These are phyloP conservation scores for Pichia kluyveri DNA, from an alignment of 805 yeast species.

Conservation along the genomic window DNA sequence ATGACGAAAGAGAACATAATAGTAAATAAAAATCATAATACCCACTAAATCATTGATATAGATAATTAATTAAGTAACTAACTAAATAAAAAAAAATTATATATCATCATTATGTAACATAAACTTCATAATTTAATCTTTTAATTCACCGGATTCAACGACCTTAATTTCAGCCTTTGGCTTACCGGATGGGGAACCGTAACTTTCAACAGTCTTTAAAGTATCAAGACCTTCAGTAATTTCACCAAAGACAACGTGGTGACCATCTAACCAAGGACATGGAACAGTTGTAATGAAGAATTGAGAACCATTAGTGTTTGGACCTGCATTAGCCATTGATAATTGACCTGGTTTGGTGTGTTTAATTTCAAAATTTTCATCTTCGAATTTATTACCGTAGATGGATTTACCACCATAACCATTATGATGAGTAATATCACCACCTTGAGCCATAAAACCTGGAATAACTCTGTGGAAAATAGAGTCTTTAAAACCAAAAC, in stretches of 20 bases:
- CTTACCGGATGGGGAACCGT: constrained; percentile 42
- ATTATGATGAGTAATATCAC: constrained; percentile 74
- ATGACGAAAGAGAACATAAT: constrained; percentile 18
- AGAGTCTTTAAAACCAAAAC: constrained; percentile 78
- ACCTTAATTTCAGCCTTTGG: constrained; percentile 40
- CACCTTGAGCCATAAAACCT: constrained; percentile 94
- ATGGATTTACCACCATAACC: constrained; percentile 91
- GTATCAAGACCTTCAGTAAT: constrained; percentile 77
- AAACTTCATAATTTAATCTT: constrained; percentile 12
- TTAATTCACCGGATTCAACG: constrained; percentile 51
- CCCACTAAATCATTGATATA: too few relatives aligned
- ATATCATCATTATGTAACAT: too few relatives aligned
- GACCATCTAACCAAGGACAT: constrained; percentile 85
- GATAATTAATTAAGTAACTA: neutral
- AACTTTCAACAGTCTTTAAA: constrained; percentile 73
- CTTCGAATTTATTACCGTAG: constrained; percentile 70
- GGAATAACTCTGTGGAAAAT: constrained; percentile 96
- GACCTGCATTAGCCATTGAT: constrained; percentile 98
- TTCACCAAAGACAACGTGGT: constrained; percentile 94
- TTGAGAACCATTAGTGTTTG: constrained; percentile 97
- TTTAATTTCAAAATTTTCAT: constrained; percentile 64
- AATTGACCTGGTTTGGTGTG: constrained; percentile 75
- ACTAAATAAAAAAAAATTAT: neutral
- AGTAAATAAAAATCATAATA: neutral
- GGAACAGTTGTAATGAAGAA: constrained; percentile 90